Evolutionary conservation across 768 basidiomycete genomes (phyloP), one percentile per base, ranked within the genome.

Genomic region (Leccinum barrowsii): DNA sequence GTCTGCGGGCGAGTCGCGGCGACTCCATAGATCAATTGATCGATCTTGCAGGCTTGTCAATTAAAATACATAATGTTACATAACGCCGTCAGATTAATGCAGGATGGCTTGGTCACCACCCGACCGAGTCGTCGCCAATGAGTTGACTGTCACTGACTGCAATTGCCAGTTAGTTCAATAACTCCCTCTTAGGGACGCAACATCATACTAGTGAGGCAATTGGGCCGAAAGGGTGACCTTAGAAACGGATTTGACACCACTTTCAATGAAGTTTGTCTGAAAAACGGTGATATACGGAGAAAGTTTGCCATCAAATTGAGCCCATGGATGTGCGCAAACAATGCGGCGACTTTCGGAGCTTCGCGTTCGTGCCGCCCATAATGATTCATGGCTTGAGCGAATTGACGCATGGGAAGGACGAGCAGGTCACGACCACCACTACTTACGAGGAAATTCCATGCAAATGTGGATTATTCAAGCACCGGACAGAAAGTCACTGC

Each of bases 361-460:
- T 7, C 35, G 15, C 35, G 7, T 37, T 17, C 13, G 7, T 37
- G 35, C 34, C 34, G 34, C 34, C 35, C 13, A 15, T 15, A 3
- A 35, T 35, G 35, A 37, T 37, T 17, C 15, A 37, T 37, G 12
- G 15, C 35, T 37, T 37, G 34, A 34, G 28, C 10, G 37, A 47
- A 7, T 54, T 50, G 67, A 52, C 19, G 58, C 67, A 67, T 67
- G 61, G 17, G 48, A 46, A 44, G 24, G 26, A 56, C 13, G 21
- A 22, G 5, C 15, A 21, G 7, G 21, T 4, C 5, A 21, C 7
- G 1, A 13, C 7, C 10, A 26, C 30, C 7, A 15, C 26, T 26
- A 26, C 26, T 26, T 26, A 26, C 24, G 24, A 26, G 24, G 24
- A 26, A 26, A 26, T 26, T 26, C 24, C 24, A 26, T 26, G 24